A percentile compares a stretch with the other conserved stretches of the same genome.
These are phyloP conservation scores for barley (Hordeum vulgare) DNA, from an alignment of 176 grass and related monocot genomes.

Conservation along the genomic window MorexV3_pseudomolecules_assembly NC_058521.1:101258808-101259307, in stretches of 20 bases:
- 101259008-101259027: slow-evolving; percentile 73
- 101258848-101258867: slow-evolving; percentile 79
- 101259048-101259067: slow-evolving; percentile 98
- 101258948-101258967: slow-evolving; percentile 79
- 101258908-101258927: slow-evolving; percentile 66
- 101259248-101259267: slow-evolving; percentile 91
- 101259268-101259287: slow-evolving; percentile 92
- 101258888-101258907: slow-evolving; percentile 71
- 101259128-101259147: slow-evolving; percentile 92
- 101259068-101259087: slow-evolving; percentile 81
- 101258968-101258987: slow-evolving; percentile 80
- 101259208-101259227: slow-evolving; percentile 72
- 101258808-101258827: slow-evolving; percentile 31
- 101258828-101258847: slow-evolving; percentile 10
- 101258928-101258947: slow-evolving; percentile 62
- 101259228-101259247: slow-evolving; percentile 96
- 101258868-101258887: slow-evolving; percentile 72
- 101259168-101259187: slow-evolving; percentile 71
- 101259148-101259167: slow-evolving; percentile 75
- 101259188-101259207: slow-evolving; percentile 92
- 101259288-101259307: slow-evolving; percentile 81
- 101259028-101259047: slow-evolving; percentile 79
- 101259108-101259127: slow-evolving; percentile 92
- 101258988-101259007: slow-evolving; percentile 76
- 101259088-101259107: slow-evolving; percentile 70